phyloP scores from a whole-genome alignment of 192 early-diverging fungal genomes.

The Coemansia sp. region DNA sequence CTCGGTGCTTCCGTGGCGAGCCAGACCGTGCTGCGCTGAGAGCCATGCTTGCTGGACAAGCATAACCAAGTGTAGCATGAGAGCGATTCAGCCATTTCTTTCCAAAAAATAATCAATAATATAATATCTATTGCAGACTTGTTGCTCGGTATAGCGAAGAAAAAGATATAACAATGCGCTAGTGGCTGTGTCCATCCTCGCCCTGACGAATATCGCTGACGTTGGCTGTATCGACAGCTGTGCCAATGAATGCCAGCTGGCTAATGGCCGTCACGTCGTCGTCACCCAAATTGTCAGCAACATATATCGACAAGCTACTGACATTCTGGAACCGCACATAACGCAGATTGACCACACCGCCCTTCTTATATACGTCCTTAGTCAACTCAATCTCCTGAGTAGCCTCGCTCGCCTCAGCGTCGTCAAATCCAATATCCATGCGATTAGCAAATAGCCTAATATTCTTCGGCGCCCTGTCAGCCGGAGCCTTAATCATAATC shows the following conservation, averaged over 20 bases:
- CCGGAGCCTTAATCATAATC: constrained; percentile 58
- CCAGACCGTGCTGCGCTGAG: constrained; percentile 23
- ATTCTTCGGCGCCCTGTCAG: constrained; percentile 79
- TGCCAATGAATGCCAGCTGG: constrained; percentile 80
- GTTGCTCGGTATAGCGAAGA: neutral
- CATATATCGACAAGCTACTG: constrained; percentile 76
- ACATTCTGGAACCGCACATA: constrained; percentile 96
- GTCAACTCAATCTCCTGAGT: constrained; percentile 78
- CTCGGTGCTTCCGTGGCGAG: constrained; percentile 28
- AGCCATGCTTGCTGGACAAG: constrained; percentile 10
- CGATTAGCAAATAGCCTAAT: constrained; percentile 88
- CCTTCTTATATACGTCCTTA: constrained; percentile 67
- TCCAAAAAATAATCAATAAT: neutral
- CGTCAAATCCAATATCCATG: constrained; percentile 82
- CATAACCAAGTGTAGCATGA: neutral
- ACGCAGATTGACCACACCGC: constrained; percentile 72
- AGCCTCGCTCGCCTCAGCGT: constrained; percentile 71
- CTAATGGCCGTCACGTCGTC: constrained; percentile 82
- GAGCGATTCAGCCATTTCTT: neutral
- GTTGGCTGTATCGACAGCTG: constrained; percentile 62
- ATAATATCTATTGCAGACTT: neutral
- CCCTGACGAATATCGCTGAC: constrained; percentile 53
- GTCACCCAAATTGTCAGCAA: constrained; percentile 83
- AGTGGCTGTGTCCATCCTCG: constrained; percentile 28
- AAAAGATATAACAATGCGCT: neutral